Conservation (phyloP, 1,284 basidiomycete species). For the Rhodotorula sp. region DNA sequence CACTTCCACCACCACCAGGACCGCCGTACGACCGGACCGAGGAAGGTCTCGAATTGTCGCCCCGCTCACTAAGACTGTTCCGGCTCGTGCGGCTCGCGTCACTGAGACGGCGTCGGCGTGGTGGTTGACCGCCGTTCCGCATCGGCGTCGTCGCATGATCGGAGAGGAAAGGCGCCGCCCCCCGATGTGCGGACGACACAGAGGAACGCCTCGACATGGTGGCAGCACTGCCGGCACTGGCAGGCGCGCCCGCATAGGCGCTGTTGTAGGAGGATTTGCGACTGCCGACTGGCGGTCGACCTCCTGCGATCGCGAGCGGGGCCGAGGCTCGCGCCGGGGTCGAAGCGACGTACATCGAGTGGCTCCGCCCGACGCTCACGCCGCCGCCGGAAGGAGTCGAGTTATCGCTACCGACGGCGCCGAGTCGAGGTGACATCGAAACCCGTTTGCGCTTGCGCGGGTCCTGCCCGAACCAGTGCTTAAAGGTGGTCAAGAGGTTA, state of each 20-base stretch:
- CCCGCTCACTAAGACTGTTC: slow-evolving; percentile 28
- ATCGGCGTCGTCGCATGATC: slow-evolving; percentile 4
- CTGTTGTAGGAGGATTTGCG: slow-evolving; percentile 50
- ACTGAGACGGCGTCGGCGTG: slow-evolving; percentile 20
- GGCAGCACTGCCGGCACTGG: background rate
- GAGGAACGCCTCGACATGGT: slow-evolving; percentile 47
- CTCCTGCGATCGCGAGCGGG: background rate
- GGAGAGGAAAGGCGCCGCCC: slow-evolving; percentile 14
- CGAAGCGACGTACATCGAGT: slow-evolving; percentile 28
- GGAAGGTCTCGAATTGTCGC: slow-evolving; percentile 45
- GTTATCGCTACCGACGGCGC: background rate
- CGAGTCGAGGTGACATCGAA: slow-evolving; percentile 8
- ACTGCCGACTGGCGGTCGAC: slow-evolving; percentile 35
- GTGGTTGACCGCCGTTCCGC: background rate
- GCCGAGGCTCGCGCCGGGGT: slow-evolving; percentile 15
- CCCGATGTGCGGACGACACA: slow-evolving; percentile 45
- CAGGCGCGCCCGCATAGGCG: slow-evolving; percentile 30
- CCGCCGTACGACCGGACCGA: slow-evolving; percentile 40
- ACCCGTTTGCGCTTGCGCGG: slow-evolving; percentile 48
- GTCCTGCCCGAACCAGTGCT: slow-evolving; percentile 55
- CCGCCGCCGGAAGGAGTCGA: background rate
- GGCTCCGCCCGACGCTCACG: slow-evolving; percentile 2
- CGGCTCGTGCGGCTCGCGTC: slow-evolving; percentile 47
- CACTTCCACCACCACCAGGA: background rate
- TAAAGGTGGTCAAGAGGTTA: slow-evolving; percentile 53